Conservation (phyloP, 2,329 filamentous ascomycete genomes). For the Botrytis galanthina region DNA sequence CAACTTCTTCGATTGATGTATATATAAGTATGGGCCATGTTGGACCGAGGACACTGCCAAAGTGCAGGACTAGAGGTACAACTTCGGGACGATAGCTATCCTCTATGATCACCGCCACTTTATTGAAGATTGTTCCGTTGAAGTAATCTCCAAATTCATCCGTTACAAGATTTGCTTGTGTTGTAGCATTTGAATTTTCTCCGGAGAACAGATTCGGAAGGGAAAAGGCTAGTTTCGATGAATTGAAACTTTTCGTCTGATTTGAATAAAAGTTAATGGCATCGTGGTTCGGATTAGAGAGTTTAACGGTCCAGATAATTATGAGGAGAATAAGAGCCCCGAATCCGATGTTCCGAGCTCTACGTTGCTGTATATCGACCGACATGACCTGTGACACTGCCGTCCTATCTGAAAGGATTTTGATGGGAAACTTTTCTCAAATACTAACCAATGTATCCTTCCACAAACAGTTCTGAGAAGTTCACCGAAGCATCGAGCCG, state of each 20-base stretch:
- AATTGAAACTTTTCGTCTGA: constrained; percentile 12
- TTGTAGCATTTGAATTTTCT: constrained; percentile 6
- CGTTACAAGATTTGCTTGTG: constrained; percentile 3
- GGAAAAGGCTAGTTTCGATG: not conserved
- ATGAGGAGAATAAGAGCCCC: constrained; percentile 31
- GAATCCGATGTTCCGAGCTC: constrained; percentile 31
- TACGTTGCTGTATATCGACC: constrained; percentile 32
- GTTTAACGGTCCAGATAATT: constrained; percentile 32
- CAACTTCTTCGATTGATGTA: constrained; percentile 38
- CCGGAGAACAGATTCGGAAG: not conserved
- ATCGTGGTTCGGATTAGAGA: constrained; percentile 30
- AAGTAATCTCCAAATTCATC: constrained; percentile 23
- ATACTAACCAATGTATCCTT: constrained; percentile 2
- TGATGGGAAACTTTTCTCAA: not conserved
- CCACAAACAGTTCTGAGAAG: not conserved
- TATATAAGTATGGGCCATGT: constrained; percentile 47
- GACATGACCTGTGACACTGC: constrained; percentile 20
- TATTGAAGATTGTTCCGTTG: constrained; percentile 32
- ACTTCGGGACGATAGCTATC: constrained; percentile 39
- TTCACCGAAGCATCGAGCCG: not conserved
- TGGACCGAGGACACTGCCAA: constrained; percentile 43
- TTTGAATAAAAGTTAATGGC: constrained; percentile 26
- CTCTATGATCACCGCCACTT: constrained; percentile 43
- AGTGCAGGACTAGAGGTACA: constrained; percentile 43
- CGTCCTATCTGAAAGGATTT: not conserved